Conservation (phyloP, 2,329 filamentous ascomycete genomes). For the Colletotrichum euphorbiae region DNA sequence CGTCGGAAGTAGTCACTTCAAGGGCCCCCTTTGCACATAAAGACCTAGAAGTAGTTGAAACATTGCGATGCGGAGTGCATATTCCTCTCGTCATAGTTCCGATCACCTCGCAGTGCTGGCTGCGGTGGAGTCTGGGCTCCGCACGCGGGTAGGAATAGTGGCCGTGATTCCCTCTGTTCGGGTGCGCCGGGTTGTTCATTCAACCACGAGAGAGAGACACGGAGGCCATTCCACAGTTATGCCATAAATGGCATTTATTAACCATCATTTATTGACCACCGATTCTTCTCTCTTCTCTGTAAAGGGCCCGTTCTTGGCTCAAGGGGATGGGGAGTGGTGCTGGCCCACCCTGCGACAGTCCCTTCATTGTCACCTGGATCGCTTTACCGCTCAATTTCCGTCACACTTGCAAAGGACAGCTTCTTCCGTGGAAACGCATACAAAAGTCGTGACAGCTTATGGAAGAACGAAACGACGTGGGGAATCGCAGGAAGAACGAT, state of each 20-base stretch:
- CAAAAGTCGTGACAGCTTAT: background rate
- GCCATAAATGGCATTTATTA: no score
- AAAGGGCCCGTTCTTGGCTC: conserved; percentile 11
- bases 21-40: background rate
- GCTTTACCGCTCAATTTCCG: conserved; percentile 3
- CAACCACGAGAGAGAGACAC: background rate
- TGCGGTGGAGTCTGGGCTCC: background rate
- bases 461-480: background rate
- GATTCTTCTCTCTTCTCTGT: conserved; percentile 7
- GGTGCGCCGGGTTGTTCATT: conserved; percentile 5
- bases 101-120: background rate
- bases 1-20: background rate
- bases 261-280: conserved; percentile 14
- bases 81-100: conserved; percentile 19
- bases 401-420: conserved; percentile 13
- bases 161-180: conserved; percentile 14
- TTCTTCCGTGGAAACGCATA: conserved; percentile 19
- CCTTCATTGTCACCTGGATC: conserved; percentile 2
- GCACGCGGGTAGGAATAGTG: conserved; percentile 18
- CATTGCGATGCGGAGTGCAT: conserved; percentile 22
- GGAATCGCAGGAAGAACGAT: background rate
- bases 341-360: background rate
- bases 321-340: conserved; percentile 1
- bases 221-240: conserved; percentile 22
- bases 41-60: background rate